A percentile compares a stretch with the other conserved stretches of the same genome.
phyloP scores from a whole-genome alignment of 1,284 basidiomycete species.

The Polyporus tsugae region DNA sequence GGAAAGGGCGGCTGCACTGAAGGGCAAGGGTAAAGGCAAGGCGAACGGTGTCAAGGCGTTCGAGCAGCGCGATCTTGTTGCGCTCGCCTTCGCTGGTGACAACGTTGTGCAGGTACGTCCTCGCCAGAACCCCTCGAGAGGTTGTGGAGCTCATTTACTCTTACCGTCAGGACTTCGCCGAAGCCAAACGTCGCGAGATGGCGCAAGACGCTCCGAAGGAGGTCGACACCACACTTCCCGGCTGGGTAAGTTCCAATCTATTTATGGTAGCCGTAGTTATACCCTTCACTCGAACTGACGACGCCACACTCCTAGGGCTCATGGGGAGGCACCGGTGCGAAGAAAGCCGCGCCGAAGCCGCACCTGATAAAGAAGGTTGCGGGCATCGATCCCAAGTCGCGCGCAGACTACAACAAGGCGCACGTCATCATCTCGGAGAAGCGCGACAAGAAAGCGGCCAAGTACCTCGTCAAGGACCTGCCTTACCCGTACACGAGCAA shows the following conservation, averaged over 20 bases:
- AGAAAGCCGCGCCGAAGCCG: constrained; percentile 64
- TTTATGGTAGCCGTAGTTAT: background rate
- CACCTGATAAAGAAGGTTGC: constrained; percentile 81
- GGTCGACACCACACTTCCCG: constrained; percentile 91
- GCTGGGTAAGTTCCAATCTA: constrained; percentile 77
- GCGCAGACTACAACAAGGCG: constrained; percentile 85
- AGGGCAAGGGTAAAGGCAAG: constrained; percentile 52
- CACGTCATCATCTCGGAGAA: constrained; percentile 96
- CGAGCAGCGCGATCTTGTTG: constrained; percentile 89
- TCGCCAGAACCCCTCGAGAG: background rate
- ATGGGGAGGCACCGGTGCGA: constrained; percentile 88
- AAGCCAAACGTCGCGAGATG: constrained; percentile 82
- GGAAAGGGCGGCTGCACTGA: constrained; percentile 55
- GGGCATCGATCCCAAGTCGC: constrained; percentile 79
- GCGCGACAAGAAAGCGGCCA: constrained; percentile 91
- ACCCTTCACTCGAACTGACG: background rate
- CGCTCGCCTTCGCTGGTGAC: constrained; percentile 95
- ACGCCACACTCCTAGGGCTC: constrained; percentile 65
- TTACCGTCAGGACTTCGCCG: constrained; percentile 78
- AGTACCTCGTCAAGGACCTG: constrained; percentile 89
- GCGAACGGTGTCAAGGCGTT: constrained; percentile 66
- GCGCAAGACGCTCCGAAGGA: constrained; percentile 86
- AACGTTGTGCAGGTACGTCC: constrained; percentile 84
- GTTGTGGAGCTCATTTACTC: background rate
- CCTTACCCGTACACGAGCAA: constrained; percentile 92